These are phyloP conservation scores for Trifolium subterraneum DNA, from an alignment of 306 rosid species.

Conservation along the genomic window DNA sequence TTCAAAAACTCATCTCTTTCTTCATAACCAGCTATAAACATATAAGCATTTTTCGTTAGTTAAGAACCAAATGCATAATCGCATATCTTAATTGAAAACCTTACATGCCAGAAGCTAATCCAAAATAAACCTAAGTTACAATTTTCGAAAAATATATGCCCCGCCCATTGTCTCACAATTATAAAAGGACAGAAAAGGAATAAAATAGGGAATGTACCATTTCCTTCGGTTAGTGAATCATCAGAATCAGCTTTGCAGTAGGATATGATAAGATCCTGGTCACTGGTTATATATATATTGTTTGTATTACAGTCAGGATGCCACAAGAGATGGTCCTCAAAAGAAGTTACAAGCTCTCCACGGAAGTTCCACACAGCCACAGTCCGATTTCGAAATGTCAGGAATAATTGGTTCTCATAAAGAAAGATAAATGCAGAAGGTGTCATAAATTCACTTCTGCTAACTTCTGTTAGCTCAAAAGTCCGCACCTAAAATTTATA, in stretches of 20 bases:
- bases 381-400: slow-evolving; percentile 90
- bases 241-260: slow-evolving; percentile 99
- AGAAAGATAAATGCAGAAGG: slow-evolving; percentile 98
- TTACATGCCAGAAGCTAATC: background rate
- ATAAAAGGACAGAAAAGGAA: background rate
- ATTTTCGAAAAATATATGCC: background rate
- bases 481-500: slow-evolving; percentile 74
- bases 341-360: slow-evolving; percentile 98
- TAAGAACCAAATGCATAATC: background rate
- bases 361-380: slow-evolving; percentile 99
- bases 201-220: slow-evolving; percentile 56
- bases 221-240: slow-evolving; percentile 89
- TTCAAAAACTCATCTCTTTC: background rate
- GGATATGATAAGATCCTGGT: slow-evolving; percentile 98
- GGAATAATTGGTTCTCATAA: slow-evolving; percentile 91
- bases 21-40: background rate
- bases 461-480: slow-evolving; percentile 88
- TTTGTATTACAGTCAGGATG: slow-evolving; percentile 99
- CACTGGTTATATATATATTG: slow-evolving; percentile 96
- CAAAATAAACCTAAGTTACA: slow-evolving; percentile 8
- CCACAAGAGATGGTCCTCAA: slow-evolving; percentile 99
- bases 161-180: slow-evolving; percentile 21
- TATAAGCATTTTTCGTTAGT: background rate
- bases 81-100: background rate
- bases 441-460: slow-evolving; percentile 92